phyloP scores from a whole-genome alignment of 495 filamentous ascomycete genomes.

The Cercophora newfieldiana region DNA sequence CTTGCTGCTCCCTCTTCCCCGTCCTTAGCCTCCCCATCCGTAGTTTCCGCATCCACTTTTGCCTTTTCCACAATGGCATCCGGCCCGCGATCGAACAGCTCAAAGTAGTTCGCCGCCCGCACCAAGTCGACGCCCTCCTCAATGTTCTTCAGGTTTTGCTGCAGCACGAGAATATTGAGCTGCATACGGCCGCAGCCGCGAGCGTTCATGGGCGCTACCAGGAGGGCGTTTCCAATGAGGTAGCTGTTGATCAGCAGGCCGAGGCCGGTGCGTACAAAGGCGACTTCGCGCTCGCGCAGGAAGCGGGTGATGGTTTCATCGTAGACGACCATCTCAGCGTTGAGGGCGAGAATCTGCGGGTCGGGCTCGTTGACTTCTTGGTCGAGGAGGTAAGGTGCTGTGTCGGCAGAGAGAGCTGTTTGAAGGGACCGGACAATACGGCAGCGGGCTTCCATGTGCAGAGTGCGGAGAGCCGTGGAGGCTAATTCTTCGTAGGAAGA shows the following conservation, averaged over 20 bases:
- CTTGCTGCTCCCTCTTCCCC: constrained; percentile 28
- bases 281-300: constrained; percentile 62
- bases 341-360: constrained; percentile 71
- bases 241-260: constrained; percentile 48
- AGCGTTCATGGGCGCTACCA: constrained; percentile 50
- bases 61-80: constrained; percentile 67
- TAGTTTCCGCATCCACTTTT: constrained; percentile 49
- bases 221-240: constrained; percentile 43
- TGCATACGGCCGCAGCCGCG: constrained; percentile 78
- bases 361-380: constrained; percentile 79
- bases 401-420: constrained; percentile 54
- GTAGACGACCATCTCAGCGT: constrained; percentile 76
- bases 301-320: constrained; percentile 75
- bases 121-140: constrained; percentile 69
- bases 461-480: constrained; percentile 70
- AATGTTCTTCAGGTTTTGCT: constrained; percentile 93
- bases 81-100: constrained; percentile 75
- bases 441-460: constrained; percentile 86
- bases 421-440: constrained; percentile 70
- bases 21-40: constrained; percentile 39
- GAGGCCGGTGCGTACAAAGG: constrained; percentile 73
- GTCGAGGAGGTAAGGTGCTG: constrained; percentile 68
- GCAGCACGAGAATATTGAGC: constrained; percentile 88
- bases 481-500: constrained; percentile 76
- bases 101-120: constrained; percentile 72